Evolutionary conservation across 2,329 filamentous ascomycete genomes (phyloP).

Genomic region (Cyphellophora europaea): DNA sequence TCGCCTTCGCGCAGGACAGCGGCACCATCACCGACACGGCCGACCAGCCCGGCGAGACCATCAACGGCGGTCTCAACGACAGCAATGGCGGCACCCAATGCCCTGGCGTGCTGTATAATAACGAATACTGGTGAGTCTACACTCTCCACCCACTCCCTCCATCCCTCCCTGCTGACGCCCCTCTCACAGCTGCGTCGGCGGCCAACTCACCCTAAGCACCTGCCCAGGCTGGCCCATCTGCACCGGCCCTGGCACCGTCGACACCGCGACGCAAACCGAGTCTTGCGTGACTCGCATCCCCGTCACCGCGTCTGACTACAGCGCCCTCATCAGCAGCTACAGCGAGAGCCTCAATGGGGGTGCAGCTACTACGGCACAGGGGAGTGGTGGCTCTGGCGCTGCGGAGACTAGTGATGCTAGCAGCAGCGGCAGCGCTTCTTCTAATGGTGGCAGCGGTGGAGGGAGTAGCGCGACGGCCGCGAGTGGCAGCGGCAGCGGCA

Average conservation of each 20-base stretch:
- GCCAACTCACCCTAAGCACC: not conserved
- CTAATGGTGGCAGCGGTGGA: not conserved
- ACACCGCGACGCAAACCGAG: not conserved
- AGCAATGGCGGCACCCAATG: too few species aligned
- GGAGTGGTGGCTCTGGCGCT: not conserved
- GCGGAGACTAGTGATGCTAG: not conserved
- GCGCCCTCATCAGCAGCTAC: not conserved
- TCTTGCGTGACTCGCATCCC: conserved; percentile 1
- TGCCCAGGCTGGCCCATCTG: conserved; percentile 3
- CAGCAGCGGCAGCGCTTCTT: not conserved
- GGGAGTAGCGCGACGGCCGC: too few species aligned
- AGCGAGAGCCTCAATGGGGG: not conserved
- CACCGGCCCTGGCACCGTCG: not conserved
- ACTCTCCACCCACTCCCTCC: too few species aligned
- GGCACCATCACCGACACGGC: not conserved
- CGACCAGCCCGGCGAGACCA: not conserved
- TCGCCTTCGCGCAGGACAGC: too few species aligned
- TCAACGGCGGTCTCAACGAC: not conserved
- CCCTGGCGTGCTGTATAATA: too few species aligned
- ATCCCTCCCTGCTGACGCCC: too few species aligned
- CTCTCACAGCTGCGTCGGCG: not conserved
- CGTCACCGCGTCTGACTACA: conserved; percentile 2
- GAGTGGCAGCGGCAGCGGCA: not conserved
- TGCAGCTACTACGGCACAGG: not conserved
- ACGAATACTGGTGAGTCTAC: too few species aligned